A percentile compares a stretch with the other conserved stretches of the same genome.
Conservation (phyloP, 108 stramenopile genomes). For the Cyclotella baltica region DNA sequence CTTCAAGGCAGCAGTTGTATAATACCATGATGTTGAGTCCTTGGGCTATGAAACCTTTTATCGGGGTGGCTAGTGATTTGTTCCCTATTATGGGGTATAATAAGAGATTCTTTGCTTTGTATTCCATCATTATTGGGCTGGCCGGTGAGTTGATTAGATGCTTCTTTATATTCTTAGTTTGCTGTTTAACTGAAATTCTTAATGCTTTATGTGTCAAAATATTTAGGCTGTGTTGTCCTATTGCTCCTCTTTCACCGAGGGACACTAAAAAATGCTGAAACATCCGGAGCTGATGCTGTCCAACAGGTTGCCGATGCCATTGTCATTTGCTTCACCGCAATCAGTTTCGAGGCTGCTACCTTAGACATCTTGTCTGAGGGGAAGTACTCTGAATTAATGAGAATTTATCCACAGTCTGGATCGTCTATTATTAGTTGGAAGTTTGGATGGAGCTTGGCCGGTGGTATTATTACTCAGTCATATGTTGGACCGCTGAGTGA, state of each 20-base stretch:
- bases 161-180: not conserved
- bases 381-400: slow-evolving; percentile 52
- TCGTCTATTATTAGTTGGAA: slow-evolving; percentile 46
- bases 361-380: slow-evolving; percentile 54
- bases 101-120: slow-evolving; percentile 48
- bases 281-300: slow-evolving; percentile 38
- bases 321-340: slow-evolving; percentile 47
- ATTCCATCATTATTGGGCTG: slow-evolving; percentile 45
- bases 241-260: slow-evolving; percentile 30
- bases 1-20: slow-evolving; percentile 53
- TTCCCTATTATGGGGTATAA: slow-evolving; percentile 56
- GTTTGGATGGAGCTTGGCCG: slow-evolving; percentile 38
- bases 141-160: slow-evolving; percentile 5
- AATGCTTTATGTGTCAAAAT: not conserved
- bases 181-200: not conserved
- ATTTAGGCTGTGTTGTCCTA: slow-evolving; percentile 25
- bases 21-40: slow-evolving; percentile 49
- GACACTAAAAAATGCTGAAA: slow-evolving; percentile 5
- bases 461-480: slow-evolving; percentile 33
- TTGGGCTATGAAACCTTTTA: slow-evolving; percentile 58
- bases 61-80: slow-evolving; percentile 51
- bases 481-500: slow-evolving; percentile 56
- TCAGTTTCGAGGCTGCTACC: slow-evolving; percentile 45
- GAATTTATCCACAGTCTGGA: slow-evolving; percentile 38
- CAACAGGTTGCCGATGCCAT: slow-evolving; percentile 39